Conservation (phyloP, 192 early-diverging fungal species). For the Umbelopsis ramanniana region DNA sequence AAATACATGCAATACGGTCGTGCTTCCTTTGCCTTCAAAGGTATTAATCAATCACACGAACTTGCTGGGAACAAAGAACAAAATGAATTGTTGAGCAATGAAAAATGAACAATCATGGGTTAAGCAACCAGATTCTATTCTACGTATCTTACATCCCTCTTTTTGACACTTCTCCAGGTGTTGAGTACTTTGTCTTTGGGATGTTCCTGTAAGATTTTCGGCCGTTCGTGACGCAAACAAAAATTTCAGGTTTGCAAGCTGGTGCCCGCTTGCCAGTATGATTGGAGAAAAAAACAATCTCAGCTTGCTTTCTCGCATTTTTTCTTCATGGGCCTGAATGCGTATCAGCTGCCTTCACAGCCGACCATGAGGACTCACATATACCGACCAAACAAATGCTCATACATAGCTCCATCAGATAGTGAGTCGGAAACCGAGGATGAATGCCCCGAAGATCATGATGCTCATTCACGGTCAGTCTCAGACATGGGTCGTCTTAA, state of each 20-base stretch:
- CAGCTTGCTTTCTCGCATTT: not conserved
- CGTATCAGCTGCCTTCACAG: not conserved
- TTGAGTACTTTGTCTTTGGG: not conserved
- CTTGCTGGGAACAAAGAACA: no score
- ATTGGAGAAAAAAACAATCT: not conserved
- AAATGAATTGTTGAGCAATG: no score
- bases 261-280: no score
- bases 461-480: not conserved
- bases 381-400: conserved; percentile 1
- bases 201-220: not conserved
- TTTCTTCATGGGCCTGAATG: not conserved
- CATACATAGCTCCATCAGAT: conserved; percentile 12
- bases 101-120: no score
- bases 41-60: no score
- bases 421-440: conserved; percentile 11
- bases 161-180: no score
- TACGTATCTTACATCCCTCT: no score
- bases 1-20: no score
- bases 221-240: not conserved
- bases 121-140: no score
- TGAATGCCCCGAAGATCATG: not conserved
- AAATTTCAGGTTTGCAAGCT: not conserved
- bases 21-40: no score
- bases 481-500: not conserved
- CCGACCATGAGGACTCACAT: not conserved